Conservation (phyloP, 2,329 filamentous ascomycete species). For the Ophiocordyceps polyrhachis-furcata region DNA sequence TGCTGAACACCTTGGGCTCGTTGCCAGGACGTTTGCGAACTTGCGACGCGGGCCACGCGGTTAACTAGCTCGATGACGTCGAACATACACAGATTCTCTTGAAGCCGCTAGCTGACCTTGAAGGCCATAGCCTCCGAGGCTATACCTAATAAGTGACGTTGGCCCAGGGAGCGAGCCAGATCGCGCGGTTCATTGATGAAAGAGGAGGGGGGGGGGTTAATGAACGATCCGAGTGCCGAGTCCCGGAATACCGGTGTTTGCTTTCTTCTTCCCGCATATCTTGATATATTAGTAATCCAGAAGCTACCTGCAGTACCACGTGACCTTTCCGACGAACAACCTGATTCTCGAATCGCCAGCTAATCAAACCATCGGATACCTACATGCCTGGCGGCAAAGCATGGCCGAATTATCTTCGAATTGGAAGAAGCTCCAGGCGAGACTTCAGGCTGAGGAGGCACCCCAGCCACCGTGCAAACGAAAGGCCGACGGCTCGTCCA, state of each 20-base stretch:
- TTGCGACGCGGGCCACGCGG: neutral
- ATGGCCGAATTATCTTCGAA: slow-evolving; percentile 43
- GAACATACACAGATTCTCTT: neutral
- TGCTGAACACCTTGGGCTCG: neutral
- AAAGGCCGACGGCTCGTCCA: slow-evolving; percentile 16
- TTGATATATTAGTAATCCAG: too few species aligned
- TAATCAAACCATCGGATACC: too few species aligned
- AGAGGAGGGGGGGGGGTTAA: too few species aligned
- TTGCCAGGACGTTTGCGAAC: neutral
- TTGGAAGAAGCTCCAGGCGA: slow-evolving; percentile 61
- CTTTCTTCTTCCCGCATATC: too few species aligned
- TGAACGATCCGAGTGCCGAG: neutral
- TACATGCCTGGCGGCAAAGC: too few species aligned
- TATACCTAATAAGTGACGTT: neutral
- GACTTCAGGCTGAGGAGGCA: slow-evolving; percentile 29
- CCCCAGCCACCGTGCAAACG: slow-evolving; percentile 21
- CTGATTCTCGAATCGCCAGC: too few species aligned
- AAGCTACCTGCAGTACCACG: too few species aligned
- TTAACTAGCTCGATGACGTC: neutral
- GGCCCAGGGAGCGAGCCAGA: neutral
- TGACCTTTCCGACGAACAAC: too few species aligned
- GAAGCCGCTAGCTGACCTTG: neutral
- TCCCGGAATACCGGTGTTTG: too few species aligned
- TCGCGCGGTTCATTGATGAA: neutral
- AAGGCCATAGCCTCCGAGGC: neutral